Evolutionary conservation across 768 basidiomycete species (phyloP), one percentile per base, ranked within the genome.

Genomic region (Kwoniella sp.): DNA sequence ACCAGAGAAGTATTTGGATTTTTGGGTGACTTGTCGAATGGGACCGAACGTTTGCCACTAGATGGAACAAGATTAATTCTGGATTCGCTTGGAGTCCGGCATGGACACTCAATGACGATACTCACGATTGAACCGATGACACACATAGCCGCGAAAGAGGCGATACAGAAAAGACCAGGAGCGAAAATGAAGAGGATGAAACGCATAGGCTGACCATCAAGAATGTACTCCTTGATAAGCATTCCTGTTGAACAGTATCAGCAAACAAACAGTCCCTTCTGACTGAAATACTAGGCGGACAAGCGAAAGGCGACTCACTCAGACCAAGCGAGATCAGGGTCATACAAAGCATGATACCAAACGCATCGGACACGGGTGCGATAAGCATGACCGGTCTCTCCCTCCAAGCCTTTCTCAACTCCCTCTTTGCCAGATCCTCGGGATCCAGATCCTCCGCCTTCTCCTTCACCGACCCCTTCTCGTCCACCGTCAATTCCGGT

Each of bases 1-100:
- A 49, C 72, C 77, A 12, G 89, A 91, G 74, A 90, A 93, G 79
- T 88, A 93, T 40, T 84, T 85, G 0, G 90, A 91, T 77, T 92
- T 92, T 70, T 91, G 87, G 73, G 90, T 86, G 77, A 86, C 90
- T 68, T 92, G 91, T 6, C 90, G 86, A 50, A 93, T 88, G 21
- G 91, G 91, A 25, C 91, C 91, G 63, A 92, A 74, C 47, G 76
- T 74, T 65, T 74, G 71, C 53, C 60, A 65, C 71, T 74, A 48
- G 44, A 7, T 9, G 8, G 17, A 6, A 13, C 6, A 44, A 0
- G 15, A 54, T 55, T 29, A 65, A 57, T 62, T 40, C n/a, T n/a
- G 36, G 19, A 19, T 22, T 19, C 46, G 8, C 19, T 47, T 7
- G 6, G 29, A 36, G 49, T 7, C n/a, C 2, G 27, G 29, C 44